Percentiles rank a stretch among this genome's conserved stretches.
These are phyloP conservation scores for Tetrapisispora pingtungensis DNA, from an alignment of 805 yeast genomes.

Conservation along the genomic window DNA sequence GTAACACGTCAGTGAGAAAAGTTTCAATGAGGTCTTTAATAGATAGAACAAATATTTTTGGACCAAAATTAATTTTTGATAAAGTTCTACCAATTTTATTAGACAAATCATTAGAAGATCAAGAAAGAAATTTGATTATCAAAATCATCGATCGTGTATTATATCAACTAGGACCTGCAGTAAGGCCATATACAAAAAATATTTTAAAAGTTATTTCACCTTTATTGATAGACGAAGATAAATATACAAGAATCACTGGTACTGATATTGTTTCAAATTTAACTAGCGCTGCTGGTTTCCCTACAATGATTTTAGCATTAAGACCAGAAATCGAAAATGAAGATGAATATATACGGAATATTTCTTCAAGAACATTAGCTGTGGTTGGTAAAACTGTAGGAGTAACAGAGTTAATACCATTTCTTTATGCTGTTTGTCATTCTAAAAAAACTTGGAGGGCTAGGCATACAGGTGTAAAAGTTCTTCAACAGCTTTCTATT, in stretches of 20 bases:
- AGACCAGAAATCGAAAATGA: slow-evolving; percentile 74
- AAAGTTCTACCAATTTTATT: slow-evolving; percentile 66
- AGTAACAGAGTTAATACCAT: slow-evolving; percentile 60
- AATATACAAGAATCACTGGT: slow-evolving; percentile 65
- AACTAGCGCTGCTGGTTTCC: slow-evolving; percentile 72
- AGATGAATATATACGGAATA: slow-evolving; percentile 71
- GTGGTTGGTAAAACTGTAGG: slow-evolving; percentile 77
- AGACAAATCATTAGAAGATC: slow-evolving; percentile 65
- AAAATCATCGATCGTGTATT: slow-evolving; percentile 65
- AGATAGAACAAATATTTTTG: slow-evolving; percentile 53
- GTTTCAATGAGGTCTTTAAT: slow-evolving; percentile 55
- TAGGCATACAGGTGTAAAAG: slow-evolving; percentile 71
- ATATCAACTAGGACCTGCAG: slow-evolving; percentile 50
- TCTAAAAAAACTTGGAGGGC: slow-evolving; percentile 74
- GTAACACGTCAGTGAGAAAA: slow-evolving; percentile 59
- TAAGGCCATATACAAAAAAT: slow-evolving; percentile 65
- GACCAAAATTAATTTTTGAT: slow-evolving; percentile 59
- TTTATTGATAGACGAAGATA: slow-evolving; percentile 67
- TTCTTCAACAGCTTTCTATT: slow-evolving; percentile 65
- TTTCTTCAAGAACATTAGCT: slow-evolving; percentile 72
- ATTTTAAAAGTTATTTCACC: slow-evolving; percentile 71
- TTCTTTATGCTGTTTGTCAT: slow-evolving; percentile 66
- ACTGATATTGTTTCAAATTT: slow-evolving; percentile 66
- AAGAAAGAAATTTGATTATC: slow-evolving; percentile 72
- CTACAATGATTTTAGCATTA: slow-evolving; percentile 66